Percentiles rank a stretch among this genome's conserved stretches.
Evolutionary conservation across 1,139 yeast species (phyloP).

Genomic region (Kodamaea alishanica): DNA sequence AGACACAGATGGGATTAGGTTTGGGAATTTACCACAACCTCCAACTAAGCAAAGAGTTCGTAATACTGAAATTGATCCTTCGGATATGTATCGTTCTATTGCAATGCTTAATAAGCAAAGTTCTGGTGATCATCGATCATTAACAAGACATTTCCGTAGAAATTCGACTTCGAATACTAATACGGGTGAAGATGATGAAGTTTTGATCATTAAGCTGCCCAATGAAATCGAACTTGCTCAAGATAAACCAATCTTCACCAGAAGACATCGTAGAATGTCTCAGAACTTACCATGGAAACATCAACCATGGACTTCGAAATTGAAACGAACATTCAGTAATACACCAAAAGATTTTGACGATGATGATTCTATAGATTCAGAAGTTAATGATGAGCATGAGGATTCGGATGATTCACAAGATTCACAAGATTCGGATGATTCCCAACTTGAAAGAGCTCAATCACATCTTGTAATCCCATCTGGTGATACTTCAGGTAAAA

Average conservation of each 20-base stretch:
- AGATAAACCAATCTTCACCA: slow-evolving; percentile 35
- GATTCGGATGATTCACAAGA: slow-evolving; percentile 15
- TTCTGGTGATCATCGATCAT: not conserved
- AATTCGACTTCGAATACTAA: too few species aligned
- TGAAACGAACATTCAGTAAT: slow-evolving; percentile 22
- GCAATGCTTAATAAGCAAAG: slow-evolving; percentile 49
- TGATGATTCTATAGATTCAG: slow-evolving; percentile 22
- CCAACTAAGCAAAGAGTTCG: slow-evolving; percentile 23
- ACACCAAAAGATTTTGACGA: slow-evolving; percentile 18
- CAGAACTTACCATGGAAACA: slow-evolving; percentile 5
- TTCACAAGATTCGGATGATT: slow-evolving; percentile 12
- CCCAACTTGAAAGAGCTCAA: slow-evolving; percentile 21
- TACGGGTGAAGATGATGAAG: slow-evolving; percentile 63
- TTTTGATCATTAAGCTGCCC: slow-evolving; percentile 76
- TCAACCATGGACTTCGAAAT: slow-evolving; percentile 11
- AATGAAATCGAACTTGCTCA: slow-evolving; percentile 54
- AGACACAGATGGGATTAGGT: slow-evolving; percentile 29
- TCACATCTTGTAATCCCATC: slow-evolving; percentile 36
- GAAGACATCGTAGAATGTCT: slow-evolving; percentile 15
- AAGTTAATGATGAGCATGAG: slow-evolving; percentile 13
- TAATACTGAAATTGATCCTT: slow-evolving; percentile 62
- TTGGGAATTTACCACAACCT: slow-evolving; percentile 41
- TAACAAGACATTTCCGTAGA: too few species aligned
- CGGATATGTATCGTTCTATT: slow-evolving; percentile 80
- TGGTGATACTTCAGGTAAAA: slow-evolving; percentile 31